Evolutionary conservation across 495 filamentous ascomycete species (phyloP).

Genomic region (Aspergillus sclerotiicarbonarius): DNA sequence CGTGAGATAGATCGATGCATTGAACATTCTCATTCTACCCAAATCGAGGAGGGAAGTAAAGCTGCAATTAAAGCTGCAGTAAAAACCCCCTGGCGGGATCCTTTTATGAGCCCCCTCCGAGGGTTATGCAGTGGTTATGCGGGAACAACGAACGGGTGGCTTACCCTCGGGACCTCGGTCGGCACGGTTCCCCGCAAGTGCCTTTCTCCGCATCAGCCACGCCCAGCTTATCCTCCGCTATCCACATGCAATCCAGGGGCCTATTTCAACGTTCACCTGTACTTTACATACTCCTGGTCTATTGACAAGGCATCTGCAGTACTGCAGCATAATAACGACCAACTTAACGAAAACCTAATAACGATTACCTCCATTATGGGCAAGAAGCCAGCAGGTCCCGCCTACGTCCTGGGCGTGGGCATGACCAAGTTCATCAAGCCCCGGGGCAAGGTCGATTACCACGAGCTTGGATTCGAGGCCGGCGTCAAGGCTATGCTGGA

Average conservation of each 20-base stretch:
- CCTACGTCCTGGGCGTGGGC: conserved; percentile 94
- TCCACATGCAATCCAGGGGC: conserved; percentile 8
- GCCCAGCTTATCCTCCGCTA: not conserved
- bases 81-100: too few relatives aligned
- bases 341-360: not conserved
- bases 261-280: conserved; percentile 1
- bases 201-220: conserved; percentile 13
- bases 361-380: conserved; percentile 37
- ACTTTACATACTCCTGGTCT: not conserved
- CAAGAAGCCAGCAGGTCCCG: conserved; percentile 50
- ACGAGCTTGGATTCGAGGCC: conserved; percentile 87
- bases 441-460: conserved; percentile 68
- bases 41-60: not conserved
- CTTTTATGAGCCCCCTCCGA: not conserved
- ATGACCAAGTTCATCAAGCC: conserved; percentile 99
- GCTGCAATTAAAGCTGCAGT: not conserved
- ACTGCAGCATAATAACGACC: not conserved
- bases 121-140: not conserved
- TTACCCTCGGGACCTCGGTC: conserved; percentile 31
- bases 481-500: conserved; percentile 95
- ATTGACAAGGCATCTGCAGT: not conserved
- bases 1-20: not conserved
- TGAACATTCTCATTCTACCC: not conserved
- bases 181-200: conserved; percentile 22
- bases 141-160: not conserved